Base-by-base conservation (phyloP, 495 filamentous ascomycete species). In the Trichoderma parareesei region DNA sequence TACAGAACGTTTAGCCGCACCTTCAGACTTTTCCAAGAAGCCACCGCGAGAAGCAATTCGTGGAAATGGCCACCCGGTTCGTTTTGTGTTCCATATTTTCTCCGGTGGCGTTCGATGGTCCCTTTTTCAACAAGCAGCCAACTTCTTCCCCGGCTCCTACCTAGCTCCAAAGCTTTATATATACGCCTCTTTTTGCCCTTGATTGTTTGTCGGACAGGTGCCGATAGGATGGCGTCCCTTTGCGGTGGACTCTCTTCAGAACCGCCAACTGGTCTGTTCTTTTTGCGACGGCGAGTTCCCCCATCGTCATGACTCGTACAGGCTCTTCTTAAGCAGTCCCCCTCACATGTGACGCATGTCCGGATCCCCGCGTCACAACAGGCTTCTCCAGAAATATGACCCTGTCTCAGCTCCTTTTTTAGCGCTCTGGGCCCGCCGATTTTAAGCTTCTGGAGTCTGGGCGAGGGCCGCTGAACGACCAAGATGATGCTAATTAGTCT, bases 71-170 rank as follows among this genome's bases (percentile, higher is more conserved):
- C 7, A 6, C 40, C 11, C 40, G 11, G 40, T 6, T 11, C 40
- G 6, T 57, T 4, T 33, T 8, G 9, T 35, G 10, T 57, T 38
- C 11, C 18, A 38, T 57, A 57, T 57, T 57, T 57, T 35, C 33
- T 57, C 53, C 53, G 53, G 53, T 57, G 53, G 53, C 53, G 53
- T 27, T 57, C 53, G 37, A 57, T 57, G 53, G 53, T 57, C 2
- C 2, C 27, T 2, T 27, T 57, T 57, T 48, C 18, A 4, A 18
- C 9, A 18, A 49, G 20, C 16, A 20, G 46, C 46, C 4, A 20
- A 16, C n/a, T 18, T 18, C 20, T 35, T 38, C 18, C 18, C 16
- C 48, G 2, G 14, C 4, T 55, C 20, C 53, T 35, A 37, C 16
- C 46, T 49, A 49, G 46, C 46, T 49, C 46, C 16, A n/a, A 18